phyloP scores from a whole-genome alignment of 345 rosid genomes.

The Syzygium grande region DNA sequence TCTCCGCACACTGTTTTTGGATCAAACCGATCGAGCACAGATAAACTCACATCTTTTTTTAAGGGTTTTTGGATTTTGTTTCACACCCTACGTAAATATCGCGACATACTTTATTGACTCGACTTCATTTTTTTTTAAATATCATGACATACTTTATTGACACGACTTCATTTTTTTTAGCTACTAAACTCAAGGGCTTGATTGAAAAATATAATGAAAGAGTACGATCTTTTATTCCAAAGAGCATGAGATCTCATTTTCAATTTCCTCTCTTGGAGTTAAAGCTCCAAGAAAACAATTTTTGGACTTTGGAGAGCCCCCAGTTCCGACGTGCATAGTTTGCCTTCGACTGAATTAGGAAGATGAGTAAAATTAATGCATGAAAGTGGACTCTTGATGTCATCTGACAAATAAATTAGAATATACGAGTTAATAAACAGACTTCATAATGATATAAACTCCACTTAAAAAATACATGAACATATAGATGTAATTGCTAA shows the following conservation, averaged over 20 bases:
- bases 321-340: background rate
- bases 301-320: background rate
- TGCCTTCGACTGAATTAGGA: background rate
- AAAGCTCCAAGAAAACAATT: background rate
- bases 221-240: too few relatives aligned
- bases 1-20: background rate
- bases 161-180: background rate
- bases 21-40: background rate
- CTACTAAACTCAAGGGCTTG: background rate
- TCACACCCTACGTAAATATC: background rate
- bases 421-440: background rate
- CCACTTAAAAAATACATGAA: background rate
- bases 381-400: background rate
- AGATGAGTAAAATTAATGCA: background rate
- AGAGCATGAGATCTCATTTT: rapidly evolving
- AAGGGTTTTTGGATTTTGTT: background rate
- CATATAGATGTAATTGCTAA: background rate
- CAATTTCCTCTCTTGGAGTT: rapidly evolving
- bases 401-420: background rate
- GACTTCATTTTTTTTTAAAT: too few relatives aligned
- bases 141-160: background rate
- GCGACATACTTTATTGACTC: background rate
- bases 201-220: too few relatives aligned
- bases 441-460: background rate
- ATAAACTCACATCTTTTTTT: background rate